A percentile compares a stretch with the other conserved stretches of the same genome.
These are phyloP conservation scores for Polychaeton citri DNA, from an alignment of 2,329 filamentous ascomycete genomes.

Conservation along the genomic window DNA sequence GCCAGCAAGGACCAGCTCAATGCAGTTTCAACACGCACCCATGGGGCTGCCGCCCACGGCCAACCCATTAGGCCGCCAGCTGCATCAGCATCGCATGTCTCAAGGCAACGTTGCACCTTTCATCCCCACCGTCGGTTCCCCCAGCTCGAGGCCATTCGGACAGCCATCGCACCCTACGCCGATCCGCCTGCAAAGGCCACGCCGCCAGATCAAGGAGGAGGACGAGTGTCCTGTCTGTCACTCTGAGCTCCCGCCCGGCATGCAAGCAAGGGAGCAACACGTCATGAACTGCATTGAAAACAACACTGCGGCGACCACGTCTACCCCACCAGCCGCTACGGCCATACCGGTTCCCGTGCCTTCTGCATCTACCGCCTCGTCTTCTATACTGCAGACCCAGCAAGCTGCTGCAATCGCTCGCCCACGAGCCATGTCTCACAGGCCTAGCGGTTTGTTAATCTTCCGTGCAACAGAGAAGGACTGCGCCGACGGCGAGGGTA, in stretches of 20 bases:
- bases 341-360: slow-evolving; percentile 4
- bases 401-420: slow-evolving; percentile 9
- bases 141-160: slow-evolving; percentile 2
- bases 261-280: slow-evolving; percentile 29
- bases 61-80: slow-evolving; percentile 1
- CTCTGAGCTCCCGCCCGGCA: slow-evolving; percentile 49
- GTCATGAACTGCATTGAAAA: slow-evolving; percentile 23
- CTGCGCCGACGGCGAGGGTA: slow-evolving; percentile 41
- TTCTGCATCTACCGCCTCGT: slow-evolving; percentile 2
- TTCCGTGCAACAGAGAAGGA: slow-evolving; percentile 52
- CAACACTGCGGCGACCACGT: slow-evolving; percentile 8
- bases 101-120: not conserved
- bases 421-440: slow-evolving; percentile 15
- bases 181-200: no score
- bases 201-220: slow-evolving; percentile 42
- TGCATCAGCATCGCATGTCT: not conserved
- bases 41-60: not conserved
- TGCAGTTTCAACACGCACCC: no score
- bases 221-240: slow-evolving; percentile 72
- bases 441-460: slow-evolving; percentile 30
- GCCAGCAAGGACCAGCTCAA: not conserved
- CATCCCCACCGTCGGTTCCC: not conserved
- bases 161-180: slow-evolving; percentile 3
- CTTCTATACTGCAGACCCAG: slow-evolving; percentile 6
- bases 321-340: not conserved